phyloP scores from a whole-genome alignment of 495 filamentous ascomycete genomes.

The Penicillium malachiteum region DNA sequence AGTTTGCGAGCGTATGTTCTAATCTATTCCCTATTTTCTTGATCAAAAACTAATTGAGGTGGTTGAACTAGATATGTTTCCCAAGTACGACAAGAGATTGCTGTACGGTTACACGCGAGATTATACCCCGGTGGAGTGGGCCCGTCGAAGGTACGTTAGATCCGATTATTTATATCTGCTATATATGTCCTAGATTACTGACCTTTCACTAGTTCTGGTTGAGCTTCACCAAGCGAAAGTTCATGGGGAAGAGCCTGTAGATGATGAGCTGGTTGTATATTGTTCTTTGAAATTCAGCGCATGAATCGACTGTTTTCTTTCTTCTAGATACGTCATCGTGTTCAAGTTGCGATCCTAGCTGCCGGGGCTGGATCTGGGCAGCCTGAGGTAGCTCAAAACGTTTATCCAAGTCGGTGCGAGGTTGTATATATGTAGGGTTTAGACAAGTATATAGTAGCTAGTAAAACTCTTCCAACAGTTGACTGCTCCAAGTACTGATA shows the following conservation, averaged over 20 bases:
- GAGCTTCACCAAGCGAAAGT: constrained; percentile 97
- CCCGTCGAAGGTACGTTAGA: constrained; percentile 73
- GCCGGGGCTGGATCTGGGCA: constrained; percentile 12
- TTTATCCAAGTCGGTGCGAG: background rate
- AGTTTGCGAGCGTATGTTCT: constrained; percentile 65
- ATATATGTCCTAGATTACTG: background rate
- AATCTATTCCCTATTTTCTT: background rate
- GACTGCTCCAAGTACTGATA: background rate
- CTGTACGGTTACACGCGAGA: constrained; percentile 71
- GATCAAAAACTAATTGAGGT: background rate
- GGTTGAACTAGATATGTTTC: constrained; percentile 59
- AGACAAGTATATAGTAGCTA: background rate
- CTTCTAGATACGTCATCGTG: constrained; percentile 7
- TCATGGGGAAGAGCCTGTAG: constrained; percentile 93
- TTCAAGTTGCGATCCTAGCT: constrained; percentile 9
- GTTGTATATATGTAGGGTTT: background rate
- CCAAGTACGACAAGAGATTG: constrained; percentile 91
- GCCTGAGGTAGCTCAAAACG: background rate
- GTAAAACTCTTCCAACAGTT: background rate
- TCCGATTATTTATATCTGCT: background rate
- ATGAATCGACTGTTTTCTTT: constrained; percentile 27
- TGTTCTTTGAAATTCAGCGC: constrained; percentile 35
- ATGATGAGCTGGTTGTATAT: constrained; percentile 23
- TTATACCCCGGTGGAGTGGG: constrained; percentile 81
- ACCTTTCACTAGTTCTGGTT: constrained; percentile 75